Evolutionary conservation across 352 stramenopile species (phyloP).

Genomic region (Saprolegnia diclina): DNA sequence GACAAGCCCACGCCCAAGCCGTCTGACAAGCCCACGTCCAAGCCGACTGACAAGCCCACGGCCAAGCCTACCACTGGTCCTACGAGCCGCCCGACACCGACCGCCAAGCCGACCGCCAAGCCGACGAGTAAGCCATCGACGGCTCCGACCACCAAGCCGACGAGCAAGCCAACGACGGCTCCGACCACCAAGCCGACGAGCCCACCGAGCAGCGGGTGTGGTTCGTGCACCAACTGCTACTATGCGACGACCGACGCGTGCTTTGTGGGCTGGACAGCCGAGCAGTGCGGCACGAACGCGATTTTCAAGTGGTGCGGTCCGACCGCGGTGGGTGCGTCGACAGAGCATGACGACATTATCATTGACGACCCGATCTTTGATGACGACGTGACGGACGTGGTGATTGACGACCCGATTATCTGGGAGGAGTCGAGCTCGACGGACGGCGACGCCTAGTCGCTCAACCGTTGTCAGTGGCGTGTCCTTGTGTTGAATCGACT

Average conservation of each 20-base stretch:
- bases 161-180: background rate
- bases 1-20: background rate
- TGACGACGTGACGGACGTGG: no score
- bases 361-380: background rate
- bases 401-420: no score
- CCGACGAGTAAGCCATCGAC: background rate
- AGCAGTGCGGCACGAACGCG: constrained; percentile 4
- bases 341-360: background rate
- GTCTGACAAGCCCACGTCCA: background rate
- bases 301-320: constrained; percentile 7
- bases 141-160: background rate
- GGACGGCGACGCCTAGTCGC: no score
- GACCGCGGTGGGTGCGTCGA: background rate
- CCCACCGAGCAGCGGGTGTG: background rate
- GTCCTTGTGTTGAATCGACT: no score
- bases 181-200: background rate
- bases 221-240: constrained; percentile 18
- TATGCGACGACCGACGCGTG: constrained; percentile 12
- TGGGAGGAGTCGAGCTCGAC: no score
- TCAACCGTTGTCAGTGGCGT: no score
- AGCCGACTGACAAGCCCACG: background rate
- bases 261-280: constrained; percentile 22
- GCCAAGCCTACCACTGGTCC: background rate
- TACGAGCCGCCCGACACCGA: background rate
- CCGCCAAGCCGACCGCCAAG: background rate